Evolutionary conservation across 768 basidiomycete genomes (phyloP), one percentile per base, ranked within the genome.

Genomic region (Amylocystis lapponica): DNA sequence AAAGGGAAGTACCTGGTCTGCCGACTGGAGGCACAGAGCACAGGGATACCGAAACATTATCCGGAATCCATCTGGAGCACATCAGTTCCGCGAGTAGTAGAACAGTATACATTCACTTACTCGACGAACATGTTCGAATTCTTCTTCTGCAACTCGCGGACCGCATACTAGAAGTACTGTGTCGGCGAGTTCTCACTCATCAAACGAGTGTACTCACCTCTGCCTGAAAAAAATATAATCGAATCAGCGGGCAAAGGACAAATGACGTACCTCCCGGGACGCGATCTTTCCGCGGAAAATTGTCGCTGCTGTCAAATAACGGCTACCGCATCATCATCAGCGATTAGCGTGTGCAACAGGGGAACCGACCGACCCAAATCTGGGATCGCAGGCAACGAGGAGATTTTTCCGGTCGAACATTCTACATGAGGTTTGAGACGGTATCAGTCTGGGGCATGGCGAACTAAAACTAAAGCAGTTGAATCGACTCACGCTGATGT

Each of bases 251-350:
- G 32, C 22, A 49, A 44, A 27, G 16, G 38, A n/a, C 16, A 39
- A 22, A 35, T n/a, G 47, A 71, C 79, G 58, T 63, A 88, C 89
- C 65, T 92, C 92, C 58, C 79, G 74, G 16, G 86, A 88, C 29
- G 85, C 72, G 26, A 94, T 71, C 32, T 82, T 76, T 25, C 90
- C 92, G 45, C 92, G 78, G 77, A 88, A 93, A 47, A 91, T 90
- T 5, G 81, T 83, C 3, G 89, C 87, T 8, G 86, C 86, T 0
- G 92, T 93, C 30, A 95, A 67, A 63, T 89, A 94, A 32, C 86
- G 86, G 21, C 89, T 88, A 48, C 4, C 7, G 13, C 19, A 27
- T 11, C 19, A n/a, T 4, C 9, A 20, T 48, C 21, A 46, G 43
- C 17, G 21, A 27, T 14, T 10, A 14, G 41, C 36, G 25, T 40